phyloP scores from a whole-genome alignment of 768 basidiomycete species.

The Phaffia tasmanica region DNA sequence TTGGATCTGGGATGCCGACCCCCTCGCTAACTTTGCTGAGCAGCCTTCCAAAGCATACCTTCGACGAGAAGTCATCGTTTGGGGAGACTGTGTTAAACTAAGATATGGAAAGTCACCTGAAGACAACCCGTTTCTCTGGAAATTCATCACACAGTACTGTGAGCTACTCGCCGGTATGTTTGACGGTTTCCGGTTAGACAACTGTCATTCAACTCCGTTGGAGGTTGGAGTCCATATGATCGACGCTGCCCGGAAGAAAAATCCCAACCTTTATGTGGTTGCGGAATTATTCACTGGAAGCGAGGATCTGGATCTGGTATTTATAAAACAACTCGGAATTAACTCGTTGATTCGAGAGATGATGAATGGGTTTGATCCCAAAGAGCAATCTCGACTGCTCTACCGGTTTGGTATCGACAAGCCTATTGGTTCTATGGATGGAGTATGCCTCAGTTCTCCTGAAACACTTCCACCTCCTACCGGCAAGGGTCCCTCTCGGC shows the following conservation, averaged over 20 bases:
- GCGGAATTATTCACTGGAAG: conserved; percentile 95
- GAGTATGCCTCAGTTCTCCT: conserved; percentile 61
- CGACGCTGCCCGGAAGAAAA: conserved; percentile 74
- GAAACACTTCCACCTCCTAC: conserved; percentile 73
- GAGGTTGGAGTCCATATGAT: conserved; percentile 93
- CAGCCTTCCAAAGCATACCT: conserved; percentile 87
- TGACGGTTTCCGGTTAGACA: conserved; percentile 95
- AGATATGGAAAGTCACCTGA: conserved; percentile 72
- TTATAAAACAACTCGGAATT: conserved; percentile 82
- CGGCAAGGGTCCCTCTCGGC: conserved; percentile 64
- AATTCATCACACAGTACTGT: conserved; percentile 77
- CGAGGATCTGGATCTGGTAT: conserved; percentile 82
- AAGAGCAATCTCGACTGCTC: conserved; percentile 75
- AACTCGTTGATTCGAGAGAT: conserved; percentile 90
- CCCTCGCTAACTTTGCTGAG: conserved; percentile 84
- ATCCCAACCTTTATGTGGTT: conserved; percentile 89
- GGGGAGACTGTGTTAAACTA: conserved; percentile 97
- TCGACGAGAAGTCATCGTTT: conserved; percentile 89
- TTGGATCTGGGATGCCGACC: conserved; percentile 97
- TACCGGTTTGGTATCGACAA: conserved; percentile 87
- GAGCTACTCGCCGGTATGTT: conserved; percentile 66
- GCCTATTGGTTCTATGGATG: conserved; percentile 93
- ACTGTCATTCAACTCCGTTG: conserved; percentile 93
- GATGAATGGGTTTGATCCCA: conserved; percentile 70
- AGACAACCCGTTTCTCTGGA: conserved; percentile 90